phyloP scores from a whole-genome alignment of 2,329 filamentous ascomycete genomes.

The Cladosporium austrohemisphaericum region DNA sequence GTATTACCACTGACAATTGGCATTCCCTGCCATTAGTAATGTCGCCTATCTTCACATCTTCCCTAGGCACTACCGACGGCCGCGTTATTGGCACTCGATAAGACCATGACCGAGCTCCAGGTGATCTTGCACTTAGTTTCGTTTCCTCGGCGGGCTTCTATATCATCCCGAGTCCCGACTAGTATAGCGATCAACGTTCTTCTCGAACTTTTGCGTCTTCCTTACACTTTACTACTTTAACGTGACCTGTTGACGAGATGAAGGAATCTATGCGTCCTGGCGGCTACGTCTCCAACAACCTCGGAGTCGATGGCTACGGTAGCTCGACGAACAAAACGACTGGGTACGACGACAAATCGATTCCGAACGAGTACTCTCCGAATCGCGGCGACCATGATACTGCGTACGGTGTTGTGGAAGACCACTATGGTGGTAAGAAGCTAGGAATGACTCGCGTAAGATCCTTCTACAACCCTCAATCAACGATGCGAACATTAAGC shows the following conservation, averaged over 20 bases:
- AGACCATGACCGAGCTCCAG: not conserved
- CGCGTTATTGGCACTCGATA: slow-evolving; percentile 6
- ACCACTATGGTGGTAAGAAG: slow-evolving; percentile 11
- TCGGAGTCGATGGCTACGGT: not conserved
- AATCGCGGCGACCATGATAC: not conserved
- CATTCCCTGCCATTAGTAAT: not conserved
- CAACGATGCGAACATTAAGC: not conserved
- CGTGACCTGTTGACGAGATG: not conserved
- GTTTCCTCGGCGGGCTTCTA: not conserved
- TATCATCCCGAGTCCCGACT: not conserved
- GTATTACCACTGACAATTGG: slow-evolving; percentile 3
- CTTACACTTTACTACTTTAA: too few species aligned
- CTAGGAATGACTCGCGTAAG: slow-evolving; percentile 1
- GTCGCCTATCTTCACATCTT: not conserved
- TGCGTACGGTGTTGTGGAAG: not conserved
- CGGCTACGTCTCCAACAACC: not conserved
- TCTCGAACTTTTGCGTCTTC: too few species aligned
- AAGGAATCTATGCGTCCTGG: not conserved
- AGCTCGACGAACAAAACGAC: not conserved
- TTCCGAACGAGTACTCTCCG: not conserved
- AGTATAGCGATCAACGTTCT: not conserved
- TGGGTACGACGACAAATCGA: not conserved
- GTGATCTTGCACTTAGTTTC: not conserved
- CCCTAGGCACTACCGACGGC: not conserved
- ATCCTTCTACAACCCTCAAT: not conserved